phyloP scores from a whole-genome alignment of 768 basidiomycete genomes.

The Amanita rubescens region DNA sequence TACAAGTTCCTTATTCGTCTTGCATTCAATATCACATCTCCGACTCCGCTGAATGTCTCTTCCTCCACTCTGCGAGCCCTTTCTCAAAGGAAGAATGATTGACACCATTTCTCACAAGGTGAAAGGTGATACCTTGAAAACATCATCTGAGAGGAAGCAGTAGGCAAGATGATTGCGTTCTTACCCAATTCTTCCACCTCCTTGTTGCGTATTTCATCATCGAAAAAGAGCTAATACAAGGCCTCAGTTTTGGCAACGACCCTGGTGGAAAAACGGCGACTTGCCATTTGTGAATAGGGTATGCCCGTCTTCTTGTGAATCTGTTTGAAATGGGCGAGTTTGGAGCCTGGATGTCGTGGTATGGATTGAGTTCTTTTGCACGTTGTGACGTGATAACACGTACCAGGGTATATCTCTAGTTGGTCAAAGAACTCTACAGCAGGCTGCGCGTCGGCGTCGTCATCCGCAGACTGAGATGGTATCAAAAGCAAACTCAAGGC shows the following conservation, averaged over 20 bases:
- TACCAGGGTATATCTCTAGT: conserved; percentile 68
- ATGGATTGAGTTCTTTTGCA: background rate
- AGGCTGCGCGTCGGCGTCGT: conserved; percentile 27
- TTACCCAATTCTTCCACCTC: conserved; percentile 57
- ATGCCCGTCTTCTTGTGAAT: conserved; percentile 69
- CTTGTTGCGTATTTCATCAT: conserved; percentile 58
- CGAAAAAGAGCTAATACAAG: conserved; percentile 50
- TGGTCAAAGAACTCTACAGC: conserved; percentile 64
- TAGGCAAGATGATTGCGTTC: conserved; percentile 2
- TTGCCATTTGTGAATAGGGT: conserved; percentile 74
- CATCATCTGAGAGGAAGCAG: background rate
- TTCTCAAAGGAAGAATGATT: conserved; percentile 54
- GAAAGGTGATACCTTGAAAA: conserved; percentile 73
- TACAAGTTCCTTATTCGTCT: too few species aligned
- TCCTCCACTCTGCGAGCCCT: conserved; percentile 71
- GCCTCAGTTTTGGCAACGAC: background rate
- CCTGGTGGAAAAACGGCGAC: background rate
- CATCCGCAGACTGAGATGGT: conserved; percentile 30
- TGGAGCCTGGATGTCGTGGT: conserved; percentile 65
- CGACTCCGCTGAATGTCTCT: conserved; percentile 22
- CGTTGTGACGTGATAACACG: conserved; percentile 2
- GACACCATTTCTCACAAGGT: conserved; percentile 59
- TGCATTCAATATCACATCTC: background rate
- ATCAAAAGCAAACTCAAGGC: conserved; percentile 61
- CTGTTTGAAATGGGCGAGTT: conserved; percentile 72